Conservation (phyloP, 257 asterid genomes). For the Salvia rosmarinus region DNA sequence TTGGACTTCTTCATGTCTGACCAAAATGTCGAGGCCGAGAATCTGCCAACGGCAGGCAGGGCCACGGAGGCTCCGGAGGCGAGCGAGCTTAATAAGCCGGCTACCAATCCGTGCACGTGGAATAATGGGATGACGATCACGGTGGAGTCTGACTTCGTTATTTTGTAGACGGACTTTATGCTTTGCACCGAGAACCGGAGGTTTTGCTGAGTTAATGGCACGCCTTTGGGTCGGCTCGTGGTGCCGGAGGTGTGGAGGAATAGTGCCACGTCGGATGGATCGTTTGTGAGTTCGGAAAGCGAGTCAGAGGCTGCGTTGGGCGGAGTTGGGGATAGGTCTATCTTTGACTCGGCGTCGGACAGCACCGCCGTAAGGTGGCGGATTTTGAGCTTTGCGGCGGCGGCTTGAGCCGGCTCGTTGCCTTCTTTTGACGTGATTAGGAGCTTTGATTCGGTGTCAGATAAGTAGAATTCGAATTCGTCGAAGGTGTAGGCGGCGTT, state of each 20-base stretch:
- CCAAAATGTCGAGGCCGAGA: slow-evolving; percentile 95
- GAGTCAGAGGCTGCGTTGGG: slow-evolving; percentile 40
- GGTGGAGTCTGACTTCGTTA: slow-evolving; percentile 71
- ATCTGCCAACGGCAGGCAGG: slow-evolving; percentile 87
- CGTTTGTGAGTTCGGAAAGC: slow-evolving; percentile 58
- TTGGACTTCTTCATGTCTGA: slow-evolving; percentile 68
- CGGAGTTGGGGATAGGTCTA: slow-evolving; percentile 45
- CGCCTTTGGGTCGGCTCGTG: slow-evolving; percentile 96
- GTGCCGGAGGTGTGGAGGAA: slow-evolving; percentile 99
- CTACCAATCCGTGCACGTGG: slow-evolving; percentile 91
- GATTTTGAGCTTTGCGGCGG: slow-evolving; percentile 77
- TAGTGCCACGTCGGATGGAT: slow-evolving; percentile 76
- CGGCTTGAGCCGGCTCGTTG: slow-evolving; percentile 85
- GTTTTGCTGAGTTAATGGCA: slow-evolving; percentile 80
- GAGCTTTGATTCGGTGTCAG: slow-evolving; percentile 82
- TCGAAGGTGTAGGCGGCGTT: slow-evolving; percentile 89
- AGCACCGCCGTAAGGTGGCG: slow-evolving; percentile 63
- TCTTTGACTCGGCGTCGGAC: slow-evolving; percentile 48
- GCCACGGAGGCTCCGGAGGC: slow-evolving; percentile 83
- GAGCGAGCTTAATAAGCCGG: slow-evolving; percentile 78
- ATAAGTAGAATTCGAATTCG: slow-evolving; percentile 85
- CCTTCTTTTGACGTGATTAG: slow-evolving; percentile 76
- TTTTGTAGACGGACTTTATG: slow-evolving; percentile 67
- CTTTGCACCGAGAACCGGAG: slow-evolving; percentile 74
- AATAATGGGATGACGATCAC: slow-evolving; percentile 90